Evolutionary conservation across 306 rosid species (phyloP).

Genomic region (Vachellia pachyceras): DNA sequence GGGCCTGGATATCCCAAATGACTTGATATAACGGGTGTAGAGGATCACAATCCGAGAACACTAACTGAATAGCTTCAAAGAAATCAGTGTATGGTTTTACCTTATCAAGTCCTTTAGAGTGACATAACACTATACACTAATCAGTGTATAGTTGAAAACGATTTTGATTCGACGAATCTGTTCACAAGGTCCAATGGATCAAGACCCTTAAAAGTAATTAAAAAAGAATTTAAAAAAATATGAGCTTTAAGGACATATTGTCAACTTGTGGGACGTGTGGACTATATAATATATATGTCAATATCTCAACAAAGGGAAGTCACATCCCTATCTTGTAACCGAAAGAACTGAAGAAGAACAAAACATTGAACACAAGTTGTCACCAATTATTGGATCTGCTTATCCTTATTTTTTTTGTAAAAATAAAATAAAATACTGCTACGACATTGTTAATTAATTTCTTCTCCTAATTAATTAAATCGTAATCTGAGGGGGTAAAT

Average conservation of each 20-base stretch:
- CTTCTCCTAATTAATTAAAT: neutral
- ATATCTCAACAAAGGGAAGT: conserved; percentile 30
- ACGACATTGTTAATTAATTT: neutral
- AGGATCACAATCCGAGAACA: too few relatives aligned
- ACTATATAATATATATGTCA: conserved; percentile 22
- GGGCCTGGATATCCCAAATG: too few relatives aligned
- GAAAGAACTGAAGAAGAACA: conserved; percentile 34
- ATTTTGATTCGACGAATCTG: conserved; percentile 35
- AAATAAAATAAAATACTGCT: neutral
- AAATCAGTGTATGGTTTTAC: too few relatives aligned
- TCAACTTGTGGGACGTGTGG: conserved; percentile 26
- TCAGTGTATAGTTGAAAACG: too few relatives aligned
- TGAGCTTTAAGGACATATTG: neutral
- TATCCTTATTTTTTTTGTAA: neutral
- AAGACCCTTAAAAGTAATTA: conserved; percentile 21
- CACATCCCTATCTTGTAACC: conserved; percentile 44
- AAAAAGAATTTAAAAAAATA: neutral
- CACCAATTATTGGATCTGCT: conserved; percentile 43
- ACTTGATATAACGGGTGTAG: too few relatives aligned
- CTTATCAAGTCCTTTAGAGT: too few relatives aligned
- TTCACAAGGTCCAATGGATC: conserved; percentile 32
- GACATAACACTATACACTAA: too few relatives aligned
- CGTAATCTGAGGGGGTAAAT: neutral
- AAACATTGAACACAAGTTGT: conserved; percentile 45
- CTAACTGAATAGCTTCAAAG: too few relatives aligned